Conservation (phyloP, 2,329 filamentous ascomycete species). For the Claviceps citrina region DNA sequence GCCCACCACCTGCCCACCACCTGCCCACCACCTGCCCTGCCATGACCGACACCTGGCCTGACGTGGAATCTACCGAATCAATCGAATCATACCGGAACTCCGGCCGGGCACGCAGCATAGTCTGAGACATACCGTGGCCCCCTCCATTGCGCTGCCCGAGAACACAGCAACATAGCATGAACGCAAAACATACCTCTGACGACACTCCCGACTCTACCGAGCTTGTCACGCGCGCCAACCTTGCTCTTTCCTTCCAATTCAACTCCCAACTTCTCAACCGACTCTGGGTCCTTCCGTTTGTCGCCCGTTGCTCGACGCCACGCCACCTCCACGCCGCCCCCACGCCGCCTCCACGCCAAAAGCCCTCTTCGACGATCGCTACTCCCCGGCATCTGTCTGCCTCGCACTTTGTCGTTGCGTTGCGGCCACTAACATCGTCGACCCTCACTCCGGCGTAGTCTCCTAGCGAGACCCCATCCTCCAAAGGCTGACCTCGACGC, state of each 20-base stretch:
- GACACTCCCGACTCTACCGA: neutral
- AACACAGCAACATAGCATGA: conserved; percentile 2
- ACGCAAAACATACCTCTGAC: neutral
- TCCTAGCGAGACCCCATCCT: conserved; percentile 1
- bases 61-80: too few species aligned
- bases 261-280: neutral
- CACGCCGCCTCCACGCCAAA: conserved; percentile 11
- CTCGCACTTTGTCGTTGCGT: conserved; percentile 29
- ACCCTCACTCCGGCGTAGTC: conserved; percentile 3
- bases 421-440: conserved; percentile 17
- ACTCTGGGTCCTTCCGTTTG: conserved; percentile 4
- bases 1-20: too few species aligned
- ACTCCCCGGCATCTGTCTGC: conserved; percentile 22
- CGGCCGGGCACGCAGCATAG: neutral
- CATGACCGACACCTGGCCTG: too few species aligned
- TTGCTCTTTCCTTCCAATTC: neutral
- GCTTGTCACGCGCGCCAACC: neutral
- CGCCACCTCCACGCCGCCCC: conserved; percentile 2
- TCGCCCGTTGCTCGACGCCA: conserved; percentile 1
- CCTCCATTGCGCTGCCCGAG: too few species aligned
- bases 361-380: conserved; percentile 15
- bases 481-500: too few species aligned
- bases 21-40: too few species aligned
- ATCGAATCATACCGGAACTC: neutral
- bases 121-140: too few species aligned